phyloP scores from a whole-genome alignment of 2,329 filamentous ascomycete genomes.

The Diatrype stigma region DNA sequence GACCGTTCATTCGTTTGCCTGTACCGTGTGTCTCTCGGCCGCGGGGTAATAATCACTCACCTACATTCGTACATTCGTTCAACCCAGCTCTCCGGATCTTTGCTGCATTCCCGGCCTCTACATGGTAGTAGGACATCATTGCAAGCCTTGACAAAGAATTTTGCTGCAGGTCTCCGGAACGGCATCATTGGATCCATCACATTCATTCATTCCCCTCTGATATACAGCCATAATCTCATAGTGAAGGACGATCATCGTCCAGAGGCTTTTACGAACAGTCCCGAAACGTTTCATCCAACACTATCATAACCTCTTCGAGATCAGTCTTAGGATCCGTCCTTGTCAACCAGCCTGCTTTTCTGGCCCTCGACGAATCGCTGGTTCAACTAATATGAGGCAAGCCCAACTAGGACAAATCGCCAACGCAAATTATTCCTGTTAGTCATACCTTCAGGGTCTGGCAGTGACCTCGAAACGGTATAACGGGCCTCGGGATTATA shows the following conservation, averaged over 20 bases:
- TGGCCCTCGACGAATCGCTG: background rate
- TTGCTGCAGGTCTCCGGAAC: conserved; percentile 13
- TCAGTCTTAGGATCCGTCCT: background rate
- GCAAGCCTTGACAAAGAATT: conserved; percentile 6
- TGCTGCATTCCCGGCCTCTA: conserved; percentile 12
- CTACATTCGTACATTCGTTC: conserved; percentile 16
- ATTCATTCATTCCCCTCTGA: background rate
- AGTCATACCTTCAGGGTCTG: background rate
- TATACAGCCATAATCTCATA: background rate
- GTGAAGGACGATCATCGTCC: background rate
- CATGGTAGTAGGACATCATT: conserved; percentile 14
- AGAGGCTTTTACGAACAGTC: background rate
- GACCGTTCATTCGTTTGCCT: conserved; percentile 12
- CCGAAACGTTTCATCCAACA: background rate
- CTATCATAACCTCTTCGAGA: background rate
- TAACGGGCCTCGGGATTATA: background rate
- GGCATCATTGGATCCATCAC: background rate
- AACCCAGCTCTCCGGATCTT: conserved; percentile 5
- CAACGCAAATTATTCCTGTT: background rate
- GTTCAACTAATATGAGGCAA: background rate
- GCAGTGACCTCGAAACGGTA: background rate
- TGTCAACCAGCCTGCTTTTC: background rate
- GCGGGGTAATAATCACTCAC: background rate
- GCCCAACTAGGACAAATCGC: background rate
- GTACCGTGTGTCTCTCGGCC: conserved; percentile 12